A percentile compares a stretch with the other conserved stretches of the same genome.
phyloP scores from a whole-genome alignment of 768 basidiomycete species.

The Macrolepiota fuliginosa region DNA sequence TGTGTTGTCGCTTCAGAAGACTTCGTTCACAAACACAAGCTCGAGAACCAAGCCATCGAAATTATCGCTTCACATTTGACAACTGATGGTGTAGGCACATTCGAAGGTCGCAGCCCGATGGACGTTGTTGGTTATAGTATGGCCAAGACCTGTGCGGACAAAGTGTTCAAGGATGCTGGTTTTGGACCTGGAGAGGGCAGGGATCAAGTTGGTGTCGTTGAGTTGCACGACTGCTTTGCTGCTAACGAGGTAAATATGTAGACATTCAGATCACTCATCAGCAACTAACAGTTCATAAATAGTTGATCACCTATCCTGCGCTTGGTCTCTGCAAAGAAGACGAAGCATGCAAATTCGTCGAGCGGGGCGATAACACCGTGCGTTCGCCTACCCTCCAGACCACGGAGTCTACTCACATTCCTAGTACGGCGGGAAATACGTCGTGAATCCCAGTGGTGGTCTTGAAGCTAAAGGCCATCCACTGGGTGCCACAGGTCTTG shows the following conservation, averaged over 20 bases:
- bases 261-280: background rate
- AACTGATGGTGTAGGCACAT: conserved; percentile 66
- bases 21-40: conserved; percentile 66
- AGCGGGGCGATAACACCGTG: conserved; percentile 77
- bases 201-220: conserved; percentile 79
- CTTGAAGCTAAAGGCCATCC: conserved; percentile 90
- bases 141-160: conserved; percentile 65
- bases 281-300: background rate
- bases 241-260: conserved; percentile 60
- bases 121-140: conserved; percentile 81
- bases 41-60: conserved; percentile 88
- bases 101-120: conserved; percentile 70
- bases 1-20: conserved; percentile 77
- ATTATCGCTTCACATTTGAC: conserved; percentile 63
- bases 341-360: conserved; percentile 72
- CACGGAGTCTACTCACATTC: background rate
- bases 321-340: conserved; percentile 66
- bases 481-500: conserved; percentile 77
- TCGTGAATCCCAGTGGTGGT: conserved; percentile 83
- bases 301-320: conserved; percentile 83
- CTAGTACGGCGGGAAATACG: conserved; percentile 82
- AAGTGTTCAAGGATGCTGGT: conserved; percentile 70
- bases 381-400: conserved; percentile 18
- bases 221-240: conserved; percentile 86
- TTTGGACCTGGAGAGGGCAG: conserved; percentile 61